Percentiles rank a stretch among this genome's conserved stretches.
Conservation (phyloP, 2,329 filamentous ascomycete species). For the Triangularia verruculosa region DNA sequence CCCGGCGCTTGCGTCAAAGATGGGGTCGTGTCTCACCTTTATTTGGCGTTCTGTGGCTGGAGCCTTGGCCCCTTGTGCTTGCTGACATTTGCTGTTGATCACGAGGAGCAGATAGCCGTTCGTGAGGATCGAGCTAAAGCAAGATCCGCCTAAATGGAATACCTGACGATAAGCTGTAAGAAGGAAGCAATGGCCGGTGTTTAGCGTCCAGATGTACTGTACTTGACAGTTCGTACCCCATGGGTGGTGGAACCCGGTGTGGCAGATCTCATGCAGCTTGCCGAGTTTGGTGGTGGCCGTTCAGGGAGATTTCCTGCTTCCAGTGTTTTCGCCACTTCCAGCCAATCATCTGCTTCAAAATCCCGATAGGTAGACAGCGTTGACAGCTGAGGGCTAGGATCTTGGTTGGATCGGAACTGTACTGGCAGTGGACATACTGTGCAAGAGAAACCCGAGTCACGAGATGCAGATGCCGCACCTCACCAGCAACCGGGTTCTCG, state of each 20-base stretch:
- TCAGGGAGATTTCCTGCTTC: background rate
- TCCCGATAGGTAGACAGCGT: background rate
- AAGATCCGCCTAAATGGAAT: background rate
- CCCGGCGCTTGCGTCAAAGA: slow-evolving; percentile 1
- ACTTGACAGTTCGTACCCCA: background rate
- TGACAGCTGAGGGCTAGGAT: background rate
- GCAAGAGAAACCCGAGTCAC: background rate
- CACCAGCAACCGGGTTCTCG: background rate
- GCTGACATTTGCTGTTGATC: background rate
- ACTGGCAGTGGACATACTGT: background rate
- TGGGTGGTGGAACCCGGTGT: background rate
- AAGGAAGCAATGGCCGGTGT: too few species aligned
- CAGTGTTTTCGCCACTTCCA: background rate
- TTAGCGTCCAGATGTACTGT: background rate
- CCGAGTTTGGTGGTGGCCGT: background rate
- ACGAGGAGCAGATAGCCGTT: background rate
- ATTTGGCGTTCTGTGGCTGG: slow-evolving; percentile 3
- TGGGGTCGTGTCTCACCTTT: slow-evolving; percentile 9
- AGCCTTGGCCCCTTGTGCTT: background rate
- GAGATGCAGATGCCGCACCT: background rate
- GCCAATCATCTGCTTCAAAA: background rate
- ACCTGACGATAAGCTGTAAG: background rate
- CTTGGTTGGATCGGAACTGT: background rate
- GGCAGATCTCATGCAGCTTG: background rate
- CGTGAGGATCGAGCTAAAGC: background rate